Evolutionary conservation across 2,329 filamentous ascomycete genomes (phyloP).

Genomic region (Monosporascus ibericus): DNA sequence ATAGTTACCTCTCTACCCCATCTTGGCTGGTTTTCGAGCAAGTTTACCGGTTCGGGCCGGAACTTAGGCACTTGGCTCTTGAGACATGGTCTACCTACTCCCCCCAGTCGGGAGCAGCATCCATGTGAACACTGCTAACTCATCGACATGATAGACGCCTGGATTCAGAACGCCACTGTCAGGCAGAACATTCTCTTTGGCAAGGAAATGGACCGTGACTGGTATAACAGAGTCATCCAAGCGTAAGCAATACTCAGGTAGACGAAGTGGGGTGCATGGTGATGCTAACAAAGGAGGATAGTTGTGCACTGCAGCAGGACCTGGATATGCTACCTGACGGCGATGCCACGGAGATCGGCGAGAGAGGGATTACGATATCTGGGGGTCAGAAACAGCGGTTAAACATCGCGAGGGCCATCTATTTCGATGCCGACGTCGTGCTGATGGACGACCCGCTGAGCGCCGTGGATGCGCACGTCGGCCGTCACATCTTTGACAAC

Average conservation of each 20-base stretch:
- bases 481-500: slow-evolving; percentile 80
- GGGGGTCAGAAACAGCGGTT: slow-evolving; percentile 92
- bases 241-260: slow-evolving; percentile 43
- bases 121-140: too few relatives aligned
- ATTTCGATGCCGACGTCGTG: slow-evolving; percentile 63
- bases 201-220: slow-evolving; percentile 64
- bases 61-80: too few relatives aligned
- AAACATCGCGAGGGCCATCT: slow-evolving; percentile 80
- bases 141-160: slow-evolving; percentile 50
- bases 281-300: slow-evolving; percentile 18
- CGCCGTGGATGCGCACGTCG: slow-evolving; percentile 65
- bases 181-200: slow-evolving; percentile 89
- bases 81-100: too few relatives aligned
- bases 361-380: slow-evolving; percentile 90
- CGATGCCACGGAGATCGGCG: slow-evolving; percentile 88
- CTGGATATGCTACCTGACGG: slow-evolving; percentile 88
- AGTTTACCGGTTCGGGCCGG: too few relatives aligned
- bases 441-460: slow-evolving; percentile 66
- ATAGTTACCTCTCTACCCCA: too few relatives aligned
- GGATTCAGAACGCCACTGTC: slow-evolving; percentile 91
- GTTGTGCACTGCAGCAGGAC: slow-evolving; percentile 78
- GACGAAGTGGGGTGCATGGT: background rate
- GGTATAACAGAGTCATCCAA: slow-evolving; percentile 80
- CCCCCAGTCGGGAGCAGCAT: too few relatives aligned
- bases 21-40: too few relatives aligned